Evolutionary conservation across 768 basidiomycete species (phyloP).

Genomic region (Trametopsis cervina): DNA sequence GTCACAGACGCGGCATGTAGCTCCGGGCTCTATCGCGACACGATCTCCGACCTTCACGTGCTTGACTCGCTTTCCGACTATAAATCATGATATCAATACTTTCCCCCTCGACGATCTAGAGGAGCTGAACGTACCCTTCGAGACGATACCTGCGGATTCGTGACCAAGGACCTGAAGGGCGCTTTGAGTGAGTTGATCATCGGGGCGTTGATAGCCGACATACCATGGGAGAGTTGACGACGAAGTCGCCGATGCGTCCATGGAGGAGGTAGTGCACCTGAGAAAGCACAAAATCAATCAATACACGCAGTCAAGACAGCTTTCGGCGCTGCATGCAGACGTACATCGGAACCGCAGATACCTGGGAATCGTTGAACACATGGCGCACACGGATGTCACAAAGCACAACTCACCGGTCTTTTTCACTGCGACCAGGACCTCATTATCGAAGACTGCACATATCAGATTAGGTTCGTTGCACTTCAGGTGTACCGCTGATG

Average conservation of each 20-base stretch:
- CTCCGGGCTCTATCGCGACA: slow-evolving; percentile 90
- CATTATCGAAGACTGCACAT: slow-evolving; percentile 51
- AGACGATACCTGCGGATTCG: slow-evolving; percentile 79
- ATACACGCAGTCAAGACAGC: slow-evolving; percentile 13
- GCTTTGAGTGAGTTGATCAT: slow-evolving; percentile 1
- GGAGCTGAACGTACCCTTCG: slow-evolving; percentile 40
- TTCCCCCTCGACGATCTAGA: background rate
- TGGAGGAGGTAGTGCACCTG: slow-evolving; percentile 77
- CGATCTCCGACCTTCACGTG: slow-evolving; percentile 76
- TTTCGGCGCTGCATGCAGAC: slow-evolving; percentile 11
- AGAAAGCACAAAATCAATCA: slow-evolving; percentile 4
- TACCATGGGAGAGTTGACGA: slow-evolving; percentile 79
- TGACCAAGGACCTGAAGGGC: slow-evolving; percentile 80
- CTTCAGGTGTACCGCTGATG: background rate
- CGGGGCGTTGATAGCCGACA: slow-evolving; percentile 2
- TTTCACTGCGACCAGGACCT: slow-evolving; percentile 86
- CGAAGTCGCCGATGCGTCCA: slow-evolving; percentile 74
- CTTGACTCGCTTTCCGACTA: slow-evolving; percentile 74
- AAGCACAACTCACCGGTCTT: slow-evolving; percentile 63
- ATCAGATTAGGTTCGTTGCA: slow-evolving; percentile 2
- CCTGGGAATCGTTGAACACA: slow-evolving; percentile 37
- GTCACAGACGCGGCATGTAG: slow-evolving; percentile 78
- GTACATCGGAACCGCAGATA: slow-evolving; percentile 87
- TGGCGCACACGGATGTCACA: too few relatives aligned
- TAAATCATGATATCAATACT: background rate